Base-by-base conservation (phyloP, 768 basidiomycete genomes). In the Rhizopogon vesiculosus region DNA sequence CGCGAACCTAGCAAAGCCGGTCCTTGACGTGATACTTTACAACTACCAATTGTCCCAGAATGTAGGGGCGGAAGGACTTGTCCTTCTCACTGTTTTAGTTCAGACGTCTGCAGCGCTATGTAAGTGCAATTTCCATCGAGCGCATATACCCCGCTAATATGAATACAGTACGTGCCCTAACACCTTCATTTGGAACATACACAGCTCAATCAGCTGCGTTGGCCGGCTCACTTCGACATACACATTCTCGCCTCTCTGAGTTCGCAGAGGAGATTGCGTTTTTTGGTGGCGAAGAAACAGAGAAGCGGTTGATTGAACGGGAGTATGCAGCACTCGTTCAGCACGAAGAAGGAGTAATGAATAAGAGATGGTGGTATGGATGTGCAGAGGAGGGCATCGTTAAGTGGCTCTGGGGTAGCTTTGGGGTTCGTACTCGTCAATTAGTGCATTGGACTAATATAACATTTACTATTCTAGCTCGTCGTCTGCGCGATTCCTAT, bases 401-500 rank as follows among this genome's bases (percentile, higher is more conserved):
- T 64, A 98, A 99, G 72, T 98, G 87, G 88, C 65, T 95, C 7
- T 99, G 96, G 96, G 95, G 96, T 61, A 89, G 87, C 67, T 88
- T 95, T 68, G 96, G 96, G 40, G 86, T 94, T 64, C 55, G 86
- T 78, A 18, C n/a, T 25, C 45, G 29, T 31, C 22, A 49, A 33
- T 52, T 35, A 19, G 7, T 45, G 40, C 19, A 13, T 31, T 31
- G 42, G 40, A 16, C 28, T 5, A 2, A 45, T 29, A 48, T 45
- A 51, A 62, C 63, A 31, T 61, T 56, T 48, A 54, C 56, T 15
- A 18, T 50, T 60, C 6, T 56, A 91, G 90, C 76, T 93, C 31
- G 81, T 89, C 51, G 81, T 95, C 3, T 98, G 96, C 68, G 91
- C 92, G 16, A 90, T 98, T 45, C 96, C 96, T 0, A 88, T 96